phyloP scores from a whole-genome alignment of 176 grass and related monocot species.

The Metroxylon sagu region DNA sequence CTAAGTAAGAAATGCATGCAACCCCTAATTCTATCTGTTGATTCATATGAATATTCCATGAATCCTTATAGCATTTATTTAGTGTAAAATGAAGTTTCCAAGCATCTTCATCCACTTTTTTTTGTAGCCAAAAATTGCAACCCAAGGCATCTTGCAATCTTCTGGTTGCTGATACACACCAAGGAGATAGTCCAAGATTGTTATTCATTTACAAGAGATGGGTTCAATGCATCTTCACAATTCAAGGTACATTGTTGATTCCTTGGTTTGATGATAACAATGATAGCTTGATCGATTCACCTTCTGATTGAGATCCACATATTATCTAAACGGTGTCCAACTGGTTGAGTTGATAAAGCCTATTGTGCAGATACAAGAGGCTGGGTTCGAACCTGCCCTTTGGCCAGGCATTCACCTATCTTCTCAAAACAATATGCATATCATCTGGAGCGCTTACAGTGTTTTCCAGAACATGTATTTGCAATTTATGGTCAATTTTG shows the following conservation, averaged over 20 bases:
- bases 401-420: no score
- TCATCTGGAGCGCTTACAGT: no score
- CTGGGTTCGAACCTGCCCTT: no score
- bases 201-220: slow-evolving; percentile 94
- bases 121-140: slow-evolving; percentile 46
- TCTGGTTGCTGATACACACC: slow-evolving; percentile 68
- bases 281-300: no score
- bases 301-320: no score
- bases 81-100: slow-evolving; percentile 18
- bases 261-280: no score
- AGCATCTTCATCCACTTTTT: slow-evolving; percentile 6
- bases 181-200: slow-evolving; percentile 58
- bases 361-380: no score
- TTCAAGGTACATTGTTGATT: slow-evolving; percentile 39
- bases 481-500: no score
- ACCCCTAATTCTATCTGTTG: slow-evolving; percentile 2
- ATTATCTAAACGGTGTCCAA: no score
- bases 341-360: no score
- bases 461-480: no score
- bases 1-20: slow-evolving; percentile 56
- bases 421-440: no score
- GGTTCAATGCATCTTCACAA: slow-evolving; percentile 69
- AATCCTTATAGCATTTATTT: not conserved
- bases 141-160: slow-evolving; percentile 46
- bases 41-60: not conserved